A percentile compares a stretch with the other conserved stretches of the same genome.
These are phyloP conservation scores for Staphylotrichum longicolle DNA, from an alignment of 495 filamentous ascomycete genomes.

Conservation along the genomic window DNA sequence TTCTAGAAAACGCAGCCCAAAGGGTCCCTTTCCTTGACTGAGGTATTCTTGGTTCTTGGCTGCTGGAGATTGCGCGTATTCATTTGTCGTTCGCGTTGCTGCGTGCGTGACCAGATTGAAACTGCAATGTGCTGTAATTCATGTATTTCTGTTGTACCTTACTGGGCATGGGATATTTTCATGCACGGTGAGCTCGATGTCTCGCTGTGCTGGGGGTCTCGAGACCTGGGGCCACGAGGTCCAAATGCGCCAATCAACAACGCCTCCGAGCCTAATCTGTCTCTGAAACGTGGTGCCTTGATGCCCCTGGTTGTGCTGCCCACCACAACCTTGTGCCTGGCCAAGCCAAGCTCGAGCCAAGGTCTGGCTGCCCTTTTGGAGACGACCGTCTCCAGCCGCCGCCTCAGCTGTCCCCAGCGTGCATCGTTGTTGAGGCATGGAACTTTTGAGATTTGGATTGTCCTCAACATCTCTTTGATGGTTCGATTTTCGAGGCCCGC, in stretches of 20 bases:
- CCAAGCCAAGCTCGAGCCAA: background rate
- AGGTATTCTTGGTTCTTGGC: too few species aligned
- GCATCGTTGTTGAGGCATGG: conserved; percentile 1
- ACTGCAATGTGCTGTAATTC: too few species aligned
- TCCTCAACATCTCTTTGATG: conserved; percentile 1
- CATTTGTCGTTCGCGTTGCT: too few species aligned
- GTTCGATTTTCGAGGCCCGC: background rate
- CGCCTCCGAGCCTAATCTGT: background rate
- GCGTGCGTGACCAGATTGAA: too few species aligned
- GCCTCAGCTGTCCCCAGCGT: background rate
- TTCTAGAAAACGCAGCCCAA: conserved; percentile 6
- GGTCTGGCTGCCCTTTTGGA: background rate
- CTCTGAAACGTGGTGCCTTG: conserved; percentile 10
- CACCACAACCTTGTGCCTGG: background rate
- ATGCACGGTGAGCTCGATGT: too few species aligned
- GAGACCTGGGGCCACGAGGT: too few species aligned
- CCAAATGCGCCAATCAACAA: background rate
- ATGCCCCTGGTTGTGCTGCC: background rate
- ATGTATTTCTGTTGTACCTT: too few species aligned
- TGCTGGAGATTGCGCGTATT: too few species aligned
- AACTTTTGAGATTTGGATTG: conserved; percentile 9
- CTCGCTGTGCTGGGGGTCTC: too few species aligned
- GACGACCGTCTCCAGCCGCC: too few species aligned
- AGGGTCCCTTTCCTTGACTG: background rate
- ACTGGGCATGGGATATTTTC: too few species aligned